Percentiles rank a stretch among this genome's conserved stretches.
Conservation (phyloP, 2,329 filamentous ascomycete species). For the Exophiala lecanii-corni region DNA sequence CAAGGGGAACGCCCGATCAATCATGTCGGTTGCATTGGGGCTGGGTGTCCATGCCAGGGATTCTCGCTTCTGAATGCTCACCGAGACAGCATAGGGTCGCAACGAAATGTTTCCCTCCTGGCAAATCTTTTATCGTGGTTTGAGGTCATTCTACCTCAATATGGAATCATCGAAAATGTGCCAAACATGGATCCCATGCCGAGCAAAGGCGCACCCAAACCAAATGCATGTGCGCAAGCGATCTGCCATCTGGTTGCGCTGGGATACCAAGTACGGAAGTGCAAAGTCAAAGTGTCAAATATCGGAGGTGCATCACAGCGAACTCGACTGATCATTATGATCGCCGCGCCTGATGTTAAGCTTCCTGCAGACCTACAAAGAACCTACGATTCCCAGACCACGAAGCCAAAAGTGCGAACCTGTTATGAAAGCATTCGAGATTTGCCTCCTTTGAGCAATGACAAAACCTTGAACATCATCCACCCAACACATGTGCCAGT, state of each 20-base stretch:
- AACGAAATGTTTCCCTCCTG: constrained; percentile 70
- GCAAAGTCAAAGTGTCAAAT: constrained; percentile 64
- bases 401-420: constrained; percentile 37
- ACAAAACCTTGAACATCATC: constrained; percentile 55
- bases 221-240: constrained; percentile 69
- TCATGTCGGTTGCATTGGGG: constrained; percentile 64
- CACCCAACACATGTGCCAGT: constrained; percentile 63
- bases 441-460: constrained; percentile 60
- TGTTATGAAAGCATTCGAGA: constrained; percentile 53
- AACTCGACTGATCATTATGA: constrained; percentile 64
- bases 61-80: constrained; percentile 63
- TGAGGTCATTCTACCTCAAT: constrained; percentile 70
- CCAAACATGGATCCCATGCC: constrained; percentile 60
- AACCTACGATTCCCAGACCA: constrained; percentile 57
- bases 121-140: constrained; percentile 71
- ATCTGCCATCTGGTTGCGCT: constrained; percentile 68
- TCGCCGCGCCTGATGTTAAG: constrained; percentile 61
- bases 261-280: constrained; percentile 69
- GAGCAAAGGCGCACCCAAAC: constrained; percentile 39
- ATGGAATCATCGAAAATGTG: constrained; percentile 75
- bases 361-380: constrained; percentile 63
- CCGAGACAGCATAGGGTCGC: constrained; percentile 51
- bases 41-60: constrained; percentile 72
- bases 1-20: constrained; percentile 54
- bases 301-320: constrained; percentile 64